A percentile compares a stretch with the other conserved stretches of the same genome.
These are phyloP conservation scores for Periconia macrospinosa DNA, from an alignment of 2,329 filamentous ascomycete genomes.

Conservation along the genomic window DNA sequence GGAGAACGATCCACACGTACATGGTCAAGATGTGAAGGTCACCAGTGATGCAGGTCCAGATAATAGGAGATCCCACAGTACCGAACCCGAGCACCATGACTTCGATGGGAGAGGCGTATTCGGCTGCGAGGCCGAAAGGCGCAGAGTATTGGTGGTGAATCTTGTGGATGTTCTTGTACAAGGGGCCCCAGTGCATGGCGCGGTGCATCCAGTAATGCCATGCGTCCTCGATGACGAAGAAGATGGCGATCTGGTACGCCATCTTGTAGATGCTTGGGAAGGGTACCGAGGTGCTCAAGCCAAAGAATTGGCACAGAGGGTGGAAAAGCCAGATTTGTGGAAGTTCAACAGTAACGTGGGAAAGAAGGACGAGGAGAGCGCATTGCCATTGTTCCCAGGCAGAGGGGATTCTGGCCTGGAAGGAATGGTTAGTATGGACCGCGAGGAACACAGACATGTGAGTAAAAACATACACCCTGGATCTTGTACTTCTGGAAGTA, in stretches of 20 bases:
- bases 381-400: constrained; percentile 92
- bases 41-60: constrained; percentile 80
- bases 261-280: constrained; percentile 88
- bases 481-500: constrained; percentile 94
- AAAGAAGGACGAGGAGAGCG: constrained; percentile 87
- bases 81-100: constrained; percentile 92
- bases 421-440: not conserved
- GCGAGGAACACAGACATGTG: not conserved
- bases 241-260: constrained; percentile 85
- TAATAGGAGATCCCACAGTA: constrained; percentile 77
- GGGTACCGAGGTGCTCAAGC: constrained; percentile 83
- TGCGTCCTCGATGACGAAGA: constrained; percentile 93
- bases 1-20: constrained; percentile 93
- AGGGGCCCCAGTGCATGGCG: constrained; percentile 86
- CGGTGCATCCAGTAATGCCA: constrained; percentile 99
- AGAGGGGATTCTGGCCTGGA: constrained; percentile 84
- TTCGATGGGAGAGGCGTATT: constrained; percentile 97
- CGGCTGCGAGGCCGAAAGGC: constrained; percentile 92
- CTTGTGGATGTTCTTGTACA: constrained; percentile 98
- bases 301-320: constrained; percentile 89
- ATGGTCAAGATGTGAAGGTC: constrained; percentile 95
- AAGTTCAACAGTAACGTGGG: constrained; percentile 96
- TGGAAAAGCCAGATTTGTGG: constrained; percentile 99
- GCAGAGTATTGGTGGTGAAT: constrained; percentile 99
- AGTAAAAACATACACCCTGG: constrained; percentile 64